phyloP scores from a whole-genome alignment of 2,329 filamentous ascomycete genomes.

The Pseudogymnoascus sp. region DNA sequence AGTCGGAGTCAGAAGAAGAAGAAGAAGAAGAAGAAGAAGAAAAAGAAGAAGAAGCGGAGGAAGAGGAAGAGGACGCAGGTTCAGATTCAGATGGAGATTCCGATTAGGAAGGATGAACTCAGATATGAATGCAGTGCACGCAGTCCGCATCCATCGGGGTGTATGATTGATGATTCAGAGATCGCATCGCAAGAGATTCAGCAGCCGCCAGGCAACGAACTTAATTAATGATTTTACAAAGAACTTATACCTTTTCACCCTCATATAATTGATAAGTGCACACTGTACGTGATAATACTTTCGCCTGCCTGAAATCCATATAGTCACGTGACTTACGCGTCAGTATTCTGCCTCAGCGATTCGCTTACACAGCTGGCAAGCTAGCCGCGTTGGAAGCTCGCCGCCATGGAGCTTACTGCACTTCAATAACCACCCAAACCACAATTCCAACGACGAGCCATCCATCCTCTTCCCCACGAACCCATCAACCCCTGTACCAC shows the following conservation, averaged over 20 bases:
- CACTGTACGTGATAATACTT: not conserved
- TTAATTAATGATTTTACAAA: not conserved
- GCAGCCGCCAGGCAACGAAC: not conserved
- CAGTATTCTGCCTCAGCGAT: conserved; percentile 3
- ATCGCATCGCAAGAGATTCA: not conserved
- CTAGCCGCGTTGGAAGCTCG: conserved; percentile 8
- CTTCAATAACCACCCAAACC: conserved; percentile 10
- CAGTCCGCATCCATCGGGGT: not conserved
- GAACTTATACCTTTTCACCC: not conserved
- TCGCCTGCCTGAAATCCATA: not conserved
- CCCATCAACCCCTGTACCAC: not conserved
- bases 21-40: not conserved
- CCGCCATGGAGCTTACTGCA: conserved; percentile 1
- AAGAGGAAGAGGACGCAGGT: not conserved
- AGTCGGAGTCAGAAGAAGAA: not conserved
- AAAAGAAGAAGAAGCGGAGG: not conserved
- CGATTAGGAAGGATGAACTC: not conserved
- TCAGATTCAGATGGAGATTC: not conserved
- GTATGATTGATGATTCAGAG: not conserved
- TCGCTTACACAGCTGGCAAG: not conserved
- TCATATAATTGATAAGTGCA: not conserved
- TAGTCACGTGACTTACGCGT: not conserved
- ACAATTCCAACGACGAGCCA: conserved; percentile 5
- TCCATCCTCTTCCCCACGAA: not conserved
- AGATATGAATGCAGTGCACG: not conserved